Evolutionary conservation across 306 rosid genomes (phyloP), one percentile per base, ranked within the genome.

Genomic region (Fagus crenata): DNA sequence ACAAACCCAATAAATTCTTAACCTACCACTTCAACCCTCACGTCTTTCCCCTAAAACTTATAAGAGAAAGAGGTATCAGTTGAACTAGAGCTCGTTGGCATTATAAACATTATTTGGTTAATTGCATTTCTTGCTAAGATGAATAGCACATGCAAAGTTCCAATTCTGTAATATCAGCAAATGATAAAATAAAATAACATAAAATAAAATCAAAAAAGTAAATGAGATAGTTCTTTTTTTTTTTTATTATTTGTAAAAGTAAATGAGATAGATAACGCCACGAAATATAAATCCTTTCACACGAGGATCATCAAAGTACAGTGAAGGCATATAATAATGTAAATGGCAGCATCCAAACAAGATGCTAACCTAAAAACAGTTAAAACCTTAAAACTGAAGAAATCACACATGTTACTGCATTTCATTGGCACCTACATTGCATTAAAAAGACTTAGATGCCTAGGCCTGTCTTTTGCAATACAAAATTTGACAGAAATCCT

Each of bases 351-450:
- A 69, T 28, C 69, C 69, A 5, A 18, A 55, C 12, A 72, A 15
- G 58, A 64, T 53, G 77, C 72, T 46, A n/a, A 18, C 68, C 39
- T 68, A 35, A 37, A 7, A 51, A 31, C 61, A 49, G 64, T 49
- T 14, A 43, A 67, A 56, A 18, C 42, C 81, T 68, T 75, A 64
- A 32, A 75, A 72, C 82, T 40, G 37, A 12, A 69, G 43, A 77
- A 55, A 14, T 2, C n/a, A 84, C 37, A 72, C 28, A 51, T 71
- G 63, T 77, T 80, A 67, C 86, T 85, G 63, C 86, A 83, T 53
- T 55, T 78, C 56, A 77, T 8, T 43, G 55, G 28, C n/a, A 71
- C 28, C 81, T 60, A 78, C 76, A 71, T 71, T 56, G 55, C 63
- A 69, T 22, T 31, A 76, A 73, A 84, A 82, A 68, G 75, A 72